A percentile compares a stretch with the other conserved stretches of the same genome.
Evolutionary conservation across 345 rosid species (phyloP).

Genomic region (Nephelium lappaceum): DNA sequence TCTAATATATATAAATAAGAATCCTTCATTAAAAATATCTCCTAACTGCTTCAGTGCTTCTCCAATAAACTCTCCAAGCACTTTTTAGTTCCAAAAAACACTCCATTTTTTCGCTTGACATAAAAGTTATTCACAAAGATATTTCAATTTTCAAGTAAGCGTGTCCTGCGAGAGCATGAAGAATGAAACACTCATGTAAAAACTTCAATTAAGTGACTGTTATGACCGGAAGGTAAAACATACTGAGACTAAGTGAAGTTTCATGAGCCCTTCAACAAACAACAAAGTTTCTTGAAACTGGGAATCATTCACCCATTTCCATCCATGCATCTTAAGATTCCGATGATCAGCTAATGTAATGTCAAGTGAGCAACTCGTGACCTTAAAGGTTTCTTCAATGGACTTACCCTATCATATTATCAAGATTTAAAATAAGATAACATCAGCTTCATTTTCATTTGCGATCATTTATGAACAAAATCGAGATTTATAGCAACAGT

Average conservation of each 20-base stretch:
- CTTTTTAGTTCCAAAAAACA: neutral
- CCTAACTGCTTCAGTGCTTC: neutral
- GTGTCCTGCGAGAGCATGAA: neutral
- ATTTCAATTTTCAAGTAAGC: no score
- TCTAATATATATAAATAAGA: no score
- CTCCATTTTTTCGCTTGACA: neutral
- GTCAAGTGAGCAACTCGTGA: conserved; percentile 61
- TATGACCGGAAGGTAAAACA: conserved; percentile 43
- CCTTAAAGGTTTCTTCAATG: conserved; percentile 88
- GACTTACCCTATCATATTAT: conserved; percentile 61
- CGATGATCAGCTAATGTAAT: conserved; percentile 27
- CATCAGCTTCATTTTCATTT: neutral
- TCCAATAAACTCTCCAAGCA: neutral
- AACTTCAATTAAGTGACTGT: conserved; percentile 35
- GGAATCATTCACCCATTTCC: conserved; percentile 29
- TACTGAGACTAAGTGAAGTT: conserved; percentile 32
- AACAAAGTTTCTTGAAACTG: conserved; percentile 31
- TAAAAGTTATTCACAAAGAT: neutral
- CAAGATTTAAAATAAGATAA: neutral
- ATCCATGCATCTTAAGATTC: conserved; percentile 32
- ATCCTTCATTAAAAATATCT: neutral
- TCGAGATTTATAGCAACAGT: neutral
- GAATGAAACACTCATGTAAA: neutral
- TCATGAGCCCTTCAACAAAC: conserved; percentile 43
- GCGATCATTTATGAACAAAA: neutral